Conservation (phyloP, 306 rosid species). For the Boehmeria nivea region DNA sequence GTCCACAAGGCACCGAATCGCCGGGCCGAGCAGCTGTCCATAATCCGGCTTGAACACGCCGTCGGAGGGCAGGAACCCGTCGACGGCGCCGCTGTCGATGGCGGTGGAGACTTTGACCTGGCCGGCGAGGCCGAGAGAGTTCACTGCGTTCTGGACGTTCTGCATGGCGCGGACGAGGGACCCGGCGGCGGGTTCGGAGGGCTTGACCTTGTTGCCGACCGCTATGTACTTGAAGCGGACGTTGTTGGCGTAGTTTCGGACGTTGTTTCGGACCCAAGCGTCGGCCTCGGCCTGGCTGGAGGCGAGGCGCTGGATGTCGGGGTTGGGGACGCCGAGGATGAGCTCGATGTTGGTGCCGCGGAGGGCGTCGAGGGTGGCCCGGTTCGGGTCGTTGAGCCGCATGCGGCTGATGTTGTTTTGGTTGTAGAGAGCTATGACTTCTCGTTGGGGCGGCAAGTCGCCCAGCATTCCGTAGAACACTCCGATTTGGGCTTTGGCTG, state of each 20-base stretch:
- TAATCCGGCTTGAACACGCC: neutral
- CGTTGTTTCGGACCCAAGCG: constrained; percentile 13
- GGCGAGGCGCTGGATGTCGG: constrained; percentile 5
- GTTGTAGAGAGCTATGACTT: constrained; percentile 30
- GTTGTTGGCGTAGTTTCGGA: neutral
- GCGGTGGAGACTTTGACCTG: constrained; percentile 24
- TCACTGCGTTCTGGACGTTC: constrained; percentile 9
- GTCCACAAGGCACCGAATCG: neutral
- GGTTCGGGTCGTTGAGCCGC: constrained; percentile 38
- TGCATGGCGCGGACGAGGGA: constrained; percentile 15
- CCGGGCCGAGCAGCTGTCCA: neutral
- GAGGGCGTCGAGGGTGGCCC: constrained; percentile 35
- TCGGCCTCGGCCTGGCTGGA: constrained; percentile 4
- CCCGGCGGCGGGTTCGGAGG: neutral
- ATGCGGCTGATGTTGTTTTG: constrained; percentile 32
- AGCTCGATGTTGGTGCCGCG: constrained; percentile 36
- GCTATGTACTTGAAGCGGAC: neutral
- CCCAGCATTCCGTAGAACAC: constrained; percentile 50
- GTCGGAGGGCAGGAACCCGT: constrained; percentile 7
- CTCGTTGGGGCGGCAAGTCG: constrained; percentile 30
- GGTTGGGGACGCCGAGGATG: constrained; percentile 19
- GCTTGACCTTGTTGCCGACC: neutral
- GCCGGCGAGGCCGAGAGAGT: neutral
- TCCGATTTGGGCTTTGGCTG: constrained; percentile 34
- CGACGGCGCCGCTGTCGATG: neutral